phyloP scores from a whole-genome alignment of 345 rosid genomes.

The Crucihimalaya himalaica region DNA sequence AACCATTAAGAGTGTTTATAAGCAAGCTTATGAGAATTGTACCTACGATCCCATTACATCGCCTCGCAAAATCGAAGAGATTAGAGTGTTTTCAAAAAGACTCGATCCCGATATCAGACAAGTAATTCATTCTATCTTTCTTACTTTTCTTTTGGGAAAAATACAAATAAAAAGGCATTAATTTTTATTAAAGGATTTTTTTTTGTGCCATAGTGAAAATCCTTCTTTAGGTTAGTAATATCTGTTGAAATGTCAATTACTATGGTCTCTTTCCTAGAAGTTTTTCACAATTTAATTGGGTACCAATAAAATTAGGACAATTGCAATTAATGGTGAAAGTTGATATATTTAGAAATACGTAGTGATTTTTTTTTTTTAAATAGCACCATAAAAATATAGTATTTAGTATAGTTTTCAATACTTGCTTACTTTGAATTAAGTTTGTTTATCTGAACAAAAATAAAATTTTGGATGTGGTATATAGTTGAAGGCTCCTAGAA shows the following conservation, averaged over 20 bases:
- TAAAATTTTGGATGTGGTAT: background rate
- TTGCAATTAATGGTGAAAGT: background rate
- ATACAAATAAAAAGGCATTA: background rate
- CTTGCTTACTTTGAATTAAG: background rate
- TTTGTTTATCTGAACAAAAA: background rate
- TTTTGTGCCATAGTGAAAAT: background rate
- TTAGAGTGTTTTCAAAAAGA: conserved; percentile 62
- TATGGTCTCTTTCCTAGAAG: background rate
- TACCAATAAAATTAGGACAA: background rate
- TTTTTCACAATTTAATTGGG: background rate
- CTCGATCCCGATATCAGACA: conserved; percentile 56
- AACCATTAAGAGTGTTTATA: conserved; percentile 51
- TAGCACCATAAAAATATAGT: background rate
- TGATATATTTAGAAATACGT: background rate
- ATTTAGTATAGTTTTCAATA: background rate
- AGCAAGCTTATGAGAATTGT: conserved; percentile 53
- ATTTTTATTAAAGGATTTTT: background rate
- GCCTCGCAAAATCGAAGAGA: conserved; percentile 60
- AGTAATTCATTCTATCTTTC: conserved; percentile 41
- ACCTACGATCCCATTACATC: conserved; percentile 45
- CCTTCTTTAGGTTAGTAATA: background rate
- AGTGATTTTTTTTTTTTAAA: background rate
- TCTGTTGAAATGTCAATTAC: background rate
- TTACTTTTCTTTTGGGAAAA: background rate
- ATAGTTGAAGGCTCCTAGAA: conserved; percentile 80